phyloP scores from a whole-genome alignment of 2,329 filamentous ascomycete species.

The Amauroascus niger region DNA sequence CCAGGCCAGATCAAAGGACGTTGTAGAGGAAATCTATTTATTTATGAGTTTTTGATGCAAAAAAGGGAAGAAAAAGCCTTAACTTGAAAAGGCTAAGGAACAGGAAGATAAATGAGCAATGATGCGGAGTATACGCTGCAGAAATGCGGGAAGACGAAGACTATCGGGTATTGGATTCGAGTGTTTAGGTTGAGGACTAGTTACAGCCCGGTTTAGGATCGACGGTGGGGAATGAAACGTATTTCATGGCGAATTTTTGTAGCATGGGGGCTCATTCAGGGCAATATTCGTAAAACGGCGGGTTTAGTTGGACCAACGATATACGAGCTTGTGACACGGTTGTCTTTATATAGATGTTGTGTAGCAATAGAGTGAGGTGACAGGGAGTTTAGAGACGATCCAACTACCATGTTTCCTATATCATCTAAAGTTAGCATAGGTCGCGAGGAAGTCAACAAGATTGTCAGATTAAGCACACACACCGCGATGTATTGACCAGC shows the following conservation, averaged over 20 bases:
- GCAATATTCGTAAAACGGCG: too few species aligned
- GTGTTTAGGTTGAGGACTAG: too few species aligned
- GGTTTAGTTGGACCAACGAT: too few species aligned
- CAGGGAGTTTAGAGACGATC: too few species aligned
- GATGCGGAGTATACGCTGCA: not conserved
- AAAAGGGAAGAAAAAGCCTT: not conserved
- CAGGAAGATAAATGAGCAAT: not conserved
- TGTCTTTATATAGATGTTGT: too few species aligned
- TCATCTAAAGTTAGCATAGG: not conserved
- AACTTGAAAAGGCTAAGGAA: not conserved
- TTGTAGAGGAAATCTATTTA: not conserved
- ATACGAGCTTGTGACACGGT: too few species aligned
- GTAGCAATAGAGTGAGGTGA: too few species aligned
- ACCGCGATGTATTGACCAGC: conserved; percentile 90
- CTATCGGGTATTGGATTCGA: not conserved
- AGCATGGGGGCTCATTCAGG: too few species aligned
- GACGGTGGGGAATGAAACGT: too few species aligned
- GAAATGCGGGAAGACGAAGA: not conserved
- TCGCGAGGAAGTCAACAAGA: not conserved
- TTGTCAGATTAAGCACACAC: conserved; percentile 19
- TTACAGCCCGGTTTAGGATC: too few species aligned
- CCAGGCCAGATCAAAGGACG: not conserved
- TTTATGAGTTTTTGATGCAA: not conserved
- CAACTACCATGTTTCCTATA: conserved; percentile 10
- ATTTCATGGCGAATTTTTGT: too few species aligned